These are phyloP conservation scores for Pythium aquatile DNA, from an alignment of 352 stramenopile species.

Conservation along the genomic window DNA sequence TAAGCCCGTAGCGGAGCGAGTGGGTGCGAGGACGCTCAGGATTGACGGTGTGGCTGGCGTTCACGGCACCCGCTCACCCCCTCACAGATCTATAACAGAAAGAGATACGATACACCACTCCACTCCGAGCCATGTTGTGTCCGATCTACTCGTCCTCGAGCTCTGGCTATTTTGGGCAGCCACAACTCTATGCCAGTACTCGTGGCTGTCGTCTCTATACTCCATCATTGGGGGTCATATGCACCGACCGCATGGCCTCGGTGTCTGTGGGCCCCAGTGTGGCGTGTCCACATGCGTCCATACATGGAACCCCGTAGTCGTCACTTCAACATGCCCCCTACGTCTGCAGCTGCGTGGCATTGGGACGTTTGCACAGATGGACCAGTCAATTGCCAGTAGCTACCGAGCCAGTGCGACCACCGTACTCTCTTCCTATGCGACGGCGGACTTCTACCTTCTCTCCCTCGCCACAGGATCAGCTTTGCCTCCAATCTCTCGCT, in stretches of 20 bases:
- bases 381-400: not conserved
- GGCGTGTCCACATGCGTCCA: not conserved
- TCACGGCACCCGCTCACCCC: not conserved
- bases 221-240: not conserved
- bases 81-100: not conserved
- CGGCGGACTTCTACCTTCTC: not conserved
- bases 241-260: not conserved
- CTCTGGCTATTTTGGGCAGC: not conserved
- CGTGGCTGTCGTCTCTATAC: not conserved
- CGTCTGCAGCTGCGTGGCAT: not conserved
- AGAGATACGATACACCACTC: not conserved
- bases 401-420: not conserved
- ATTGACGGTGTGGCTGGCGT: not conserved
- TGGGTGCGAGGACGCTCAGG: too few relatives aligned
- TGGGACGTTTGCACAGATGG: not conserved
- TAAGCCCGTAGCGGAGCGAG: slow-evolving; percentile 37
- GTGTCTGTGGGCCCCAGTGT: not conserved
- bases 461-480: not conserved
- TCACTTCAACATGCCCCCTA: not conserved
- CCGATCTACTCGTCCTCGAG: not conserved
- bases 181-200: not conserved
- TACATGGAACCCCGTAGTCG: not conserved
- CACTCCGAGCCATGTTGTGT: not conserved
- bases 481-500: slow-evolving; percentile 11
- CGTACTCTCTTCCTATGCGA: not conserved